Base-by-base conservation (phyloP, 2,329 filamentous ascomycete species). In the Eutypella sp. region DNA sequence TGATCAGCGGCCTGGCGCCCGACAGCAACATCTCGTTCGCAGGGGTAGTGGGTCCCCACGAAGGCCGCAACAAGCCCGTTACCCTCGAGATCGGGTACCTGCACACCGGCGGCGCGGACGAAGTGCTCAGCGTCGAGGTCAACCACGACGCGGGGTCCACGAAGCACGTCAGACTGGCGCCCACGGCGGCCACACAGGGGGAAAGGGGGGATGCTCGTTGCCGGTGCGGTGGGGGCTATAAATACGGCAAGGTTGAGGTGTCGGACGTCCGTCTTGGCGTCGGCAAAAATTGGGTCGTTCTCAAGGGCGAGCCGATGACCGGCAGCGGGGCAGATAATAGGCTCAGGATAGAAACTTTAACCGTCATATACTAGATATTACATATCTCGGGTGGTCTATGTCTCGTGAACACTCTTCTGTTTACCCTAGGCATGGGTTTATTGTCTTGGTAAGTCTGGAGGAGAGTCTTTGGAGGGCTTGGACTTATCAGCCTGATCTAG, bases 21-120 rank as follows among this genome's bases (percentile, higher is more conserved):
- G 58, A 61, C 43, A 61, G 58, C 38, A 51, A 48, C 24, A 53
- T 62, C 4, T 58, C 58, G 13, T 61, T 62, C 44, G 57, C 60
- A 5, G 60, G 60, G 8, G 55, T 62, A 22, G 38, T 51, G 42
- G 59, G 54, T 5, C 13, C 19, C 10, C 19, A 19, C 19, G 42
- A 49, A 9, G 57, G 57, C 19, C 29, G 42, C 11, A 24, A 18
- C 11, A 29, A 36, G 22, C 40, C 19, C n/a, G 25, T 60, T 13
- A 45, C 43, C 1, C 46, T 62, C 5, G 44, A 41, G 1, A 47
- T 62, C 6, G 56, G 51, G 40, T 62, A 62, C 41, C 47, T 50
- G 5, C 61, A 57, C 42, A 10, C 39, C 4, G 57, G 57, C 11
- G 47, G 48, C 27, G 15, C 38, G n/a, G 45, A 50, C 1, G 49